These are phyloP conservation scores for Dioscorea alata DNA, from an alignment of 106 monocot species.

Conservation along the genomic window DNA sequence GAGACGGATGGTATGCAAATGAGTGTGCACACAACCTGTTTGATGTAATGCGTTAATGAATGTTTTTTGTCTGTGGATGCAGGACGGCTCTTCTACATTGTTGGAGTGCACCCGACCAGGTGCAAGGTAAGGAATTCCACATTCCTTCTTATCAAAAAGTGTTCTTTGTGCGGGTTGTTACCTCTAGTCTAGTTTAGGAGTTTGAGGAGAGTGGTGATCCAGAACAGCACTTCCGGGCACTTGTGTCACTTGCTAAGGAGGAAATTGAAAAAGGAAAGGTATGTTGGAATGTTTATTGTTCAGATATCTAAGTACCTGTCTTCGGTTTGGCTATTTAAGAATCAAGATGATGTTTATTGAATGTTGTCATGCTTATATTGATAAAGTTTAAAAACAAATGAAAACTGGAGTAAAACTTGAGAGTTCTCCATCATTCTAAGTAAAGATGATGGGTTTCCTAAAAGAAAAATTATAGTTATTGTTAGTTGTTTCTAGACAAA, in stretches of 20 bases:
- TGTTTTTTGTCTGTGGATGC: conserved; percentile 8
- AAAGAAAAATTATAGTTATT: no score
- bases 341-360: no score
- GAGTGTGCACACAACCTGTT: conserved; percentile 6
- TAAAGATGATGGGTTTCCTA: no score
- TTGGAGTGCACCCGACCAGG: conserved; percentile 97
- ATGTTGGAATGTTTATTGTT: not conserved
- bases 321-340: no score
- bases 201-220: conserved; percentile 96
- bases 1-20: conserved; percentile 71
- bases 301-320: no score
- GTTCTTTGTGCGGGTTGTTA: no score
- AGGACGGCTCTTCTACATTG: conserved; percentile 91
- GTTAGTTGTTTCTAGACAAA: no score
- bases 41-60: conserved; percentile 15
- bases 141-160: no score
- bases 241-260: conserved; percentile 60
- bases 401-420: no score
- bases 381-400: no score
- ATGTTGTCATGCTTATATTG: no score
- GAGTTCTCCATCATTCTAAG: no score
- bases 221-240: conserved; percentile 61
- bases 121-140: conserved; percentile 54
- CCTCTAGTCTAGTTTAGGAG: conserved; percentile 27
- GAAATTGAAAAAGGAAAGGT: conserved; percentile 95